Evolutionary conservation across 768 basidiomycete species (phyloP).

Genomic region (Xerocomus spinulosus): DNA sequence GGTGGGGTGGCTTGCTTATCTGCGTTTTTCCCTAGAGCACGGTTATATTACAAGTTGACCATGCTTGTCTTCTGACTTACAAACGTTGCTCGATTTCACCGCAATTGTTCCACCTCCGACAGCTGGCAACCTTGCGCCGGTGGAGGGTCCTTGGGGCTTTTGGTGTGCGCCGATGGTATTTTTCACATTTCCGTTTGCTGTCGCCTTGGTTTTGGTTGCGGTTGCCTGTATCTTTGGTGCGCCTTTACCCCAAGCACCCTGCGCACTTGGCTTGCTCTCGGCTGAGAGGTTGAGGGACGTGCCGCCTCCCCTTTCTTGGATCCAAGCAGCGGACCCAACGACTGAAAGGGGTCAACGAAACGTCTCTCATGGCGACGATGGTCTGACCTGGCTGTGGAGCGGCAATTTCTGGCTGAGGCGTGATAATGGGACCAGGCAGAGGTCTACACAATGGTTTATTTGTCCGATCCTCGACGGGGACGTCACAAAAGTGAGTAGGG

Average conservation of each 20-base stretch:
- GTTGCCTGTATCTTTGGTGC: conserved; percentile 5
- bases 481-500: conserved; percentile 32
- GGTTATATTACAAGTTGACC: neutral
- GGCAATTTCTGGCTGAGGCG: conserved; percentile 15
- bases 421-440: conserved; percentile 33
- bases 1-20: conserved; percentile 1
- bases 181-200: conserved; percentile 21
- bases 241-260: conserved; percentile 19
- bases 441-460: conserved; percentile 39
- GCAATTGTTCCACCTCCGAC: conserved; percentile 24
- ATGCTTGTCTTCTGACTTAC: conserved; percentile 13
- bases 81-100: conserved; percentile 28
- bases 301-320: conserved; percentile 11
- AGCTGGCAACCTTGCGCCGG: conserved; percentile 18
- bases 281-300: neutral
- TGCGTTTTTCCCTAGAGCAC: conserved; percentile 14
- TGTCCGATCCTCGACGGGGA: conserved; percentile 38
- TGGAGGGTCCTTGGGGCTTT: conserved; percentile 5
- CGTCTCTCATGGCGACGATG: conserved; percentile 6
- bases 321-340: conserved; percentile 28
- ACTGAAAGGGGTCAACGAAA: conserved; percentile 12
- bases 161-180: conserved; percentile 10
- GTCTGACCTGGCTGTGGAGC: conserved; percentile 32
- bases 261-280: neutral
- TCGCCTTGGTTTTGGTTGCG: conserved; percentile 7